These are phyloP conservation scores for Byssochlamys sp. DNA, from an alignment of 2,329 filamentous ascomycete genomes.

Conservation along the genomic window DNA sequence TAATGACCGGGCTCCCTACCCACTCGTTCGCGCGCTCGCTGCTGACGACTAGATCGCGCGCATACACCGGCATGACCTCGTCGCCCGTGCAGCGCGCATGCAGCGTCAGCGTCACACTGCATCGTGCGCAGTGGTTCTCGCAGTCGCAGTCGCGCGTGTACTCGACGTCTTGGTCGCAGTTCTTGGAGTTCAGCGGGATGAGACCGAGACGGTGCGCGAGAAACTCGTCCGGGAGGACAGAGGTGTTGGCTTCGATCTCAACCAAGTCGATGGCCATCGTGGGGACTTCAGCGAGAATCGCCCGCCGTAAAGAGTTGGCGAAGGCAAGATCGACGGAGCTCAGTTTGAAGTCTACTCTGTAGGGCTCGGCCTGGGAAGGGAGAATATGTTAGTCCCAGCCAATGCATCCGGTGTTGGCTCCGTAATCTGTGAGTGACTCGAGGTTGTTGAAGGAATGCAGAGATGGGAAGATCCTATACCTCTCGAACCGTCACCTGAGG, in stretches of 20 bases:
- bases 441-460: not conserved
- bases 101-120: conserved; percentile 73
- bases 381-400: conserved; percentile 2
- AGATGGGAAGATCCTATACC: conserved; percentile 14
- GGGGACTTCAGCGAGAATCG: conserved; percentile 87
- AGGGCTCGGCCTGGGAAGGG: conserved; percentile 56
- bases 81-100: conserved; percentile 78
- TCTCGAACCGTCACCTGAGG: conserved; percentile 41
- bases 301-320: conserved; percentile 82
- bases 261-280: conserved; percentile 92
- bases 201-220: conserved; percentile 85
- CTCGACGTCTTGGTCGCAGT: conserved; percentile 66
- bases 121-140: conserved; percentile 87
- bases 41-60: conserved; percentile 70
- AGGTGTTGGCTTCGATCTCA: conserved; percentile 84
- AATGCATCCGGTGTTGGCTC: not conserved
- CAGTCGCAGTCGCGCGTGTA: conserved; percentile 95
- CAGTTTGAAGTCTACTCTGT: conserved; percentile 84
- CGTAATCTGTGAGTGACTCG: not conserved
- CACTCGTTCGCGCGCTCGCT: conserved; percentile 60
- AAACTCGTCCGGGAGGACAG: conserved; percentile 93
- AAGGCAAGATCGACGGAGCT: conserved; percentile 81
- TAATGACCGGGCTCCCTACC: conserved; percentile 73
- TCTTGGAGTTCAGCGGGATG: conserved; percentile 75
- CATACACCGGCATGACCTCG: conserved; percentile 87